A percentile compares a stretch with the other conserved stretches of the same genome.
phyloP scores from a whole-genome alignment of 2,329 filamentous ascomycete genomes.

The Xylaria sp. region DNA sequence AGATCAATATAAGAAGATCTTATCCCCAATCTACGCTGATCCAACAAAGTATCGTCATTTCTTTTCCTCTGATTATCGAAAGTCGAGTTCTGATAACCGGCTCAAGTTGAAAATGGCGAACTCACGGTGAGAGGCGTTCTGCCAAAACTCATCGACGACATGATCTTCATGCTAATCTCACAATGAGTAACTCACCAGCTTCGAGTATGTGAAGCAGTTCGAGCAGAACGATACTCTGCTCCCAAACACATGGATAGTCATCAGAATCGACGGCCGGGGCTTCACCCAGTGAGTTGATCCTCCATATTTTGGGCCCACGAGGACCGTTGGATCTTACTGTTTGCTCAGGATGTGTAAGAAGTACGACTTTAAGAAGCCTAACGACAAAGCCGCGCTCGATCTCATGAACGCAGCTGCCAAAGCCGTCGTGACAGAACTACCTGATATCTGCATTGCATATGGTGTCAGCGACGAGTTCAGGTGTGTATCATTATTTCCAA shows the following conservation, averaged over 20 bases:
- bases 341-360: constrained; percentile 65
- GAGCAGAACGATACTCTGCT: constrained; percentile 77
- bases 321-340: not conserved
- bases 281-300: constrained; percentile 72
- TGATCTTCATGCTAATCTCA: constrained; percentile 10
- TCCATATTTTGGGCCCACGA: not conserved
- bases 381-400: constrained; percentile 78
- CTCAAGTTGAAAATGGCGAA: constrained; percentile 43
- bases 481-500: constrained; percentile 34
- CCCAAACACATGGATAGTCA: constrained; percentile 91
- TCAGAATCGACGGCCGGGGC: constrained; percentile 86
- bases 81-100: not conserved
- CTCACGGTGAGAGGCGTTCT: constrained; percentile 41
- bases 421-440: constrained; percentile 74
- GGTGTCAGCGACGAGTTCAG: constrained; percentile 94
- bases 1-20: no score
- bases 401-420: constrained; percentile 94
- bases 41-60: not conserved
- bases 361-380: constrained; percentile 86
- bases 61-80: not conserved
- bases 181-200: constrained; percentile 47
- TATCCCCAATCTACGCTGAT: not conserved
- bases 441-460: constrained; percentile 83
- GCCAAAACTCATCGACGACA: not conserved
- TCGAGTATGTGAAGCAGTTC: constrained; percentile 88